A percentile compares a stretch with the other conserved stretches of the same genome.
These are phyloP conservation scores for Coemansia biformis DNA, from an alignment of 192 early-diverging fungal genomes.

Conservation along the genomic window DNA sequence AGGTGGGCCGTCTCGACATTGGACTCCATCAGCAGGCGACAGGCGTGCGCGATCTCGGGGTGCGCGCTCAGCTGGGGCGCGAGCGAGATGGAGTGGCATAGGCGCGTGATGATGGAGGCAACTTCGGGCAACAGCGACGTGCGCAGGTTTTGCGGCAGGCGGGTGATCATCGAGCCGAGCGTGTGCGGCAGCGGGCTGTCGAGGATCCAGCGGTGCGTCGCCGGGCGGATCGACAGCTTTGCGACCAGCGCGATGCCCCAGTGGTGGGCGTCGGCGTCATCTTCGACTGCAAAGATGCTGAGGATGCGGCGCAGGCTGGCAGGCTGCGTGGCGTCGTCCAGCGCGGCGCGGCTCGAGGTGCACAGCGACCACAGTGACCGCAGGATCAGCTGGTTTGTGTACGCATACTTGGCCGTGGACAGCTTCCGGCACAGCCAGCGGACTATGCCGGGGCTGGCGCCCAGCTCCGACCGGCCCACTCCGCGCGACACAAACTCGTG, in stretches of 20 bases:
- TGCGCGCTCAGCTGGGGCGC: conserved; percentile 14
- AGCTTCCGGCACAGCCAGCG: conserved; percentile 38
- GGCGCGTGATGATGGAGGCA: conserved; percentile 24
- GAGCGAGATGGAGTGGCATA: conserved; percentile 25
- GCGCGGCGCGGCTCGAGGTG: conserved; percentile 5
- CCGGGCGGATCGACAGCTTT: conserved; percentile 13
- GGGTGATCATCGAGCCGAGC: conserved; percentile 9
- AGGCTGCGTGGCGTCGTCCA: conserved; percentile 22
- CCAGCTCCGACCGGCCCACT: conserved; percentile 27
- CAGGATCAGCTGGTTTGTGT: conserved; percentile 48
- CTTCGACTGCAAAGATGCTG: conserved; percentile 16
- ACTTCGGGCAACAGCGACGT: conserved; percentile 32
- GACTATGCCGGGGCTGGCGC: conserved; percentile 21
- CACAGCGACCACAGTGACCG: conserved; percentile 43
- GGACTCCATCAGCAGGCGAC: conserved; percentile 11
- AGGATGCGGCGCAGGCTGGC: conserved; percentile 37
- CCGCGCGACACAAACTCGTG: conserved; percentile 47
- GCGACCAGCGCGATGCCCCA: conserved; percentile 35
- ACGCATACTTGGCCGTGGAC: conserved; percentile 30
- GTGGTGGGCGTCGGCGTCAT: conserved; percentile 33
- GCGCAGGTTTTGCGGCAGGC: conserved; percentile 6
- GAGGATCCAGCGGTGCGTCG: conserved; percentile 38
- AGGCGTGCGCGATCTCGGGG: conserved; percentile 15
- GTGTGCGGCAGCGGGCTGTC: conserved; percentile 25
- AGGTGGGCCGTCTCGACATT: conserved; percentile 24